phyloP scores from a whole-genome alignment of 2,329 filamentous ascomycete species.

The Fusarium pseudonygamai region DNA sequence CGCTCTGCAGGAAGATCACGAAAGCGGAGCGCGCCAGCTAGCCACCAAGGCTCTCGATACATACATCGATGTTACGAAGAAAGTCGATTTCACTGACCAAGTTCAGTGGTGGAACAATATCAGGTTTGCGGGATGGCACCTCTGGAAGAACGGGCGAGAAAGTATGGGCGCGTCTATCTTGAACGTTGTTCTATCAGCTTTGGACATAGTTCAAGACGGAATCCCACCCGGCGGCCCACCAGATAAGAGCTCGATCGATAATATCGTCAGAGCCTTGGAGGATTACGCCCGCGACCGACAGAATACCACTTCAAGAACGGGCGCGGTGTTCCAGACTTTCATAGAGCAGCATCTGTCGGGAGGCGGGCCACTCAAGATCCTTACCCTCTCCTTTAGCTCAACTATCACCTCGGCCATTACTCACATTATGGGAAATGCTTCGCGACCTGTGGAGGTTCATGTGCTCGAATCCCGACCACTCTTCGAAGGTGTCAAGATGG shows the following conservation, averaged over 20 bases:
- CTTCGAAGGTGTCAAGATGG: slow-evolving; percentile 70
- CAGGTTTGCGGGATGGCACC: slow-evolving; percentile 68
- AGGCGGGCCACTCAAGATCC: slow-evolving; percentile 53
- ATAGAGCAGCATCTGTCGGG: slow-evolving; percentile 40
- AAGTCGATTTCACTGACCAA: slow-evolving; percentile 41
- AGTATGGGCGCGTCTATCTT: slow-evolving; percentile 72
- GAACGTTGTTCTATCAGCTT: slow-evolving; percentile 56
- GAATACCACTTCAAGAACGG: slow-evolving; percentile 46
- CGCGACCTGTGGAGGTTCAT: slow-evolving; percentile 60
- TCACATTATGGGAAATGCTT: slow-evolving; percentile 48
- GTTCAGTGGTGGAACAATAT: slow-evolving; percentile 64
- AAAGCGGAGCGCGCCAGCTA: slow-evolving; percentile 68
- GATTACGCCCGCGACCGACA: slow-evolving; percentile 33
- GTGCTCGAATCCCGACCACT: slow-evolving; percentile 74
- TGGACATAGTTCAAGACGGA: slow-evolving; percentile 52
- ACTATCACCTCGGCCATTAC: slow-evolving; percentile 64
- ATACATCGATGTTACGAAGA: slow-evolving; percentile 57
- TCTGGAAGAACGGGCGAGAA: slow-evolving; percentile 72
- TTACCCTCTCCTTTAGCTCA: slow-evolving; percentile 71
- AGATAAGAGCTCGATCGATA: slow-evolving; percentile 11
- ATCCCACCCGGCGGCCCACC: slow-evolving; percentile 25
- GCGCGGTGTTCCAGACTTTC: slow-evolving; percentile 48
- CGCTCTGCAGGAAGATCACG: slow-evolving; percentile 63
- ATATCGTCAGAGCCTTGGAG: slow-evolving; percentile 32
- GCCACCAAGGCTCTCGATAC: slow-evolving; percentile 62